Percentiles rank a stretch among this genome's conserved stretches.
Conservation (phyloP, 352 stramenopile species). For the Paralagenidium karlingii region DNA sequence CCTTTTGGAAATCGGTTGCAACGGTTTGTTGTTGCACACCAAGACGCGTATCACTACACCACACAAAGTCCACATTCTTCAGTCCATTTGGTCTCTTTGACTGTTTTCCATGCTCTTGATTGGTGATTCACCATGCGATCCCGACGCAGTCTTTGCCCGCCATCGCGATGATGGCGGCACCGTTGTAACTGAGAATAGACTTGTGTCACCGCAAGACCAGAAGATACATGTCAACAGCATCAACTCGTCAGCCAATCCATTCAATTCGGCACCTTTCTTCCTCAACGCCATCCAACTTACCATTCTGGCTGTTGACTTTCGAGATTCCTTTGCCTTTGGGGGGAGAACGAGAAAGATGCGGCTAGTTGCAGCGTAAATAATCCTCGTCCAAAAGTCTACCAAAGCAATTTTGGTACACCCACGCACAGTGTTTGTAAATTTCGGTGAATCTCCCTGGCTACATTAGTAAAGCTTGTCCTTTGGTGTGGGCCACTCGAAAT, state of each 20-base stretch:
- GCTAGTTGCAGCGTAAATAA: too few relatives aligned
- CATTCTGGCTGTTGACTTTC: too few relatives aligned
- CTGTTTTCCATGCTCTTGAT: background rate
- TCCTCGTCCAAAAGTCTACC: too few relatives aligned
- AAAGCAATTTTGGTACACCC: too few relatives aligned
- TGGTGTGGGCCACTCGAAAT: too few relatives aligned
- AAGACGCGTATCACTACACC: constrained; percentile 89
- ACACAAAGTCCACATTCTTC: too few relatives aligned
- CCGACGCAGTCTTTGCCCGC: constrained; percentile 98
- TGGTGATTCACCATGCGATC: constrained; percentile 83
- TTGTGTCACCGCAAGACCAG: constrained; percentile 8
- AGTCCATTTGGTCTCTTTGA: background rate
- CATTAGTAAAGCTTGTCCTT: too few relatives aligned
- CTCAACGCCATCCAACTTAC: constrained; percentile 4
- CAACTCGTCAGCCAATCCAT: constrained; percentile 20
- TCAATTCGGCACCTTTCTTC: background rate
- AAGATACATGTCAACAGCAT: constrained; percentile 25
- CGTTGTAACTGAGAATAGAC: constrained; percentile 96
- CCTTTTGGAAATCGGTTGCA: constrained; percentile 96
- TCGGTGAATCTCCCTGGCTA: too few relatives aligned
- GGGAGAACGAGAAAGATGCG: too few relatives aligned
- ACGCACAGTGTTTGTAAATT: too few relatives aligned
- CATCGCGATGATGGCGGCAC: constrained; percentile 98
- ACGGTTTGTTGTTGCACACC: constrained; percentile 96
- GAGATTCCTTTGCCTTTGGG: too few relatives aligned